Evolutionary conservation across 495 filamentous ascomycete species (phyloP).

Genomic region (Hypoxylon cercidicola): DNA sequence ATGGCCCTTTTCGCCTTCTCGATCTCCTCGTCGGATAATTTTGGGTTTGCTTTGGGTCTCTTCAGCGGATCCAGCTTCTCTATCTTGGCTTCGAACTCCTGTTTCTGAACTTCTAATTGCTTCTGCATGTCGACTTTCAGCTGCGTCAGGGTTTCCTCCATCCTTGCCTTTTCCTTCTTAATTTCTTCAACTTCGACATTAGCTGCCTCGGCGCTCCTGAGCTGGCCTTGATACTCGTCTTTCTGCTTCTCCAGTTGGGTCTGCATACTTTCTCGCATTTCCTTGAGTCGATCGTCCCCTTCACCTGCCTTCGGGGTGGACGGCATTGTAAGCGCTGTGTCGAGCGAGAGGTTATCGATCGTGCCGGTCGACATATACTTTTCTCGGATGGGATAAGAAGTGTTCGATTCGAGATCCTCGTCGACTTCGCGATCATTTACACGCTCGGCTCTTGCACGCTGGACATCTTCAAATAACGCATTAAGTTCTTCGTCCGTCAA

Average conservation of each 20-base stretch:
- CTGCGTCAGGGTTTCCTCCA: constrained; percentile 83
- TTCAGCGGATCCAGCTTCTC: constrained; percentile 60
- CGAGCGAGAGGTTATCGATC: constrained; percentile 94
- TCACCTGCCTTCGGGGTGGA: constrained; percentile 86
- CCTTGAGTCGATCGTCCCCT: constrained; percentile 74
- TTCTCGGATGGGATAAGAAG: constrained; percentile 87
- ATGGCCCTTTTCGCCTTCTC: constrained; percentile 71
- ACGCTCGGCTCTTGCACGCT: constrained; percentile 83
- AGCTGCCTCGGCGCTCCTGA: constrained; percentile 79
- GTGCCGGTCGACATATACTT: constrained; percentile 98
- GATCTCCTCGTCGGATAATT: constrained; percentile 75
- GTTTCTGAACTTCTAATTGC: constrained; percentile 77
- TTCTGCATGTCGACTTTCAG: constrained; percentile 89
- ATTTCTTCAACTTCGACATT: constrained; percentile 86
- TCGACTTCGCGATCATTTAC: constrained; percentile 80
- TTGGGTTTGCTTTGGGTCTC: constrained; percentile 64
- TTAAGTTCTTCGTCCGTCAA: constrained; percentile 95
- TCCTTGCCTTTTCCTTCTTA: constrained; percentile 81
- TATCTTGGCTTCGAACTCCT: constrained; percentile 75
- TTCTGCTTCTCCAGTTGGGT: constrained; percentile 86
- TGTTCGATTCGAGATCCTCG: constrained; percentile 88
- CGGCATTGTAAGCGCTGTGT: constrained; percentile 93
- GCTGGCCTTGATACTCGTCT: constrained; percentile 81
- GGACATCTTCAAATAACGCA: constrained; percentile 93
- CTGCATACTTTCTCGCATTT: constrained; percentile 89